phyloP scores from a whole-genome alignment of 2,329 filamentous ascomycete genomes.

The Pestalotiopsis sp. region DNA sequence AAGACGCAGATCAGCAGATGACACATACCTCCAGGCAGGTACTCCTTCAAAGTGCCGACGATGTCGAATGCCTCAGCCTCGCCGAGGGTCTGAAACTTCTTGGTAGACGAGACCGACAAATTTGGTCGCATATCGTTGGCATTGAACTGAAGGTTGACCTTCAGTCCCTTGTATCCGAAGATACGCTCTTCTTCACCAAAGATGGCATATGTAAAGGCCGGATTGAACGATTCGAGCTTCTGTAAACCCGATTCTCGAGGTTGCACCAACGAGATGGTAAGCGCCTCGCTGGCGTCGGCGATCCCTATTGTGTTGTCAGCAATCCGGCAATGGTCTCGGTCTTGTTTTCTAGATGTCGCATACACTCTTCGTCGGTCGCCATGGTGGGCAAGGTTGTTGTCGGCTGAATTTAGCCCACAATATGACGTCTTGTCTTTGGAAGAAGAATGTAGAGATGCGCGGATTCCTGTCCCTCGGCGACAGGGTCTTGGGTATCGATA shows the following conservation, averaged over 20 bases:
- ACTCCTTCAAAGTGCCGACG: conserved; percentile 60
- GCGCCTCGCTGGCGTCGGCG: conserved; percentile 46
- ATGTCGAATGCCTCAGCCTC: conserved; percentile 72
- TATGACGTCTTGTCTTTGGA: not conserved
- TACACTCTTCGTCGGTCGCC: conserved; percentile 15
- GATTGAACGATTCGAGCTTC: conserved; percentile 71
- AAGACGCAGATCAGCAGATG: not conserved
- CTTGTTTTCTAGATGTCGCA: not conserved
- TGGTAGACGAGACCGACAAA: conserved; percentile 68
- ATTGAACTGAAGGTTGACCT: conserved; percentile 69
- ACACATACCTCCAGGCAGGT: conserved; percentile 64
- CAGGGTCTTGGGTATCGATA: not conserved
- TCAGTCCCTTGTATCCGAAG: conserved; percentile 83
- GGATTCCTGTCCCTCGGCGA: not conserved
- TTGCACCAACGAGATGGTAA: conserved; percentile 60
- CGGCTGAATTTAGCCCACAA: not conserved
- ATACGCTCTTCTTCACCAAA: conserved; percentile 93
- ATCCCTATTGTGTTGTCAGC: conserved; percentile 10
- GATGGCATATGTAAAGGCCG: conserved; percentile 85
- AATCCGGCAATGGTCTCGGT: not conserved
- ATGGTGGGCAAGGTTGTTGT: conserved; percentile 11
- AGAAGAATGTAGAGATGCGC: not conserved
- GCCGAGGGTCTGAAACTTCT: conserved; percentile 69
- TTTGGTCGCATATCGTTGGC: conserved; percentile 76
- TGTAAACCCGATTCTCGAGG: conserved; percentile 50